Evolutionary conservation across 495 filamentous ascomycete species (phyloP).

Genomic region (Neurospora pannonica): DNA sequence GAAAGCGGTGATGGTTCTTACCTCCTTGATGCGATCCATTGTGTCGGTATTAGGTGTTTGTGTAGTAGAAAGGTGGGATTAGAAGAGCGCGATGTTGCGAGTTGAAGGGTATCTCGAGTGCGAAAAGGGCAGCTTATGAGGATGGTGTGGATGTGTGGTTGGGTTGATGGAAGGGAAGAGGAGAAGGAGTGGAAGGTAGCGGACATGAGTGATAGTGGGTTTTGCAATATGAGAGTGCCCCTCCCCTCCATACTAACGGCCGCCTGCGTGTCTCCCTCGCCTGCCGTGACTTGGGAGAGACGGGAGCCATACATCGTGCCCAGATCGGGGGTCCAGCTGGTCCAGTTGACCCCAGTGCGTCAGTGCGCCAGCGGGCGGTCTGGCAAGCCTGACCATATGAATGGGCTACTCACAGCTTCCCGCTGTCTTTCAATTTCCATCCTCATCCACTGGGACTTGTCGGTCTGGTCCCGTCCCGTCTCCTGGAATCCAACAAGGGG

Average conservation of each 20-base stretch:
- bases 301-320: neutral
- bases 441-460: neutral
- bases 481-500: neutral
- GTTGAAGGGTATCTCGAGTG: neutral
- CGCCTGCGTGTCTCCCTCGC: slow-evolving; percentile 8
- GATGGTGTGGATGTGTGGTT: slow-evolving; percentile 11
- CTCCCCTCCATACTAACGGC: slow-evolving; percentile 12
- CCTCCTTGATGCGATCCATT: slow-evolving; percentile 77
- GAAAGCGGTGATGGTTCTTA: slow-evolving; percentile 37
- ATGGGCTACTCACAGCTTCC: neutral
- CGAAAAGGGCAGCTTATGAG: slow-evolving; percentile 1
- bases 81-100: slow-evolving; percentile 4
- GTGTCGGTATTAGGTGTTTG: slow-evolving; percentile 11
- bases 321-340: neutral
- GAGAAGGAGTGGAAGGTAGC: slow-evolving; percentile 13
- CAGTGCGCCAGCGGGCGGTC: neutral
- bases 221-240: slow-evolving; percentile 23
- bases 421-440: neutral
- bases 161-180: slow-evolving; percentile 5
- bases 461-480: neutral
- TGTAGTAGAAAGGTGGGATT: slow-evolving; percentile 3
- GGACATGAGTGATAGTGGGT: slow-evolving; percentile 14
- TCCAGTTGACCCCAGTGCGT: neutral
- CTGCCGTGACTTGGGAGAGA: neutral
- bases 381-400: neutral